phyloP scores from a whole-genome alignment of 1,284 basidiomycete species.

The Tilletia walkeri region DNA sequence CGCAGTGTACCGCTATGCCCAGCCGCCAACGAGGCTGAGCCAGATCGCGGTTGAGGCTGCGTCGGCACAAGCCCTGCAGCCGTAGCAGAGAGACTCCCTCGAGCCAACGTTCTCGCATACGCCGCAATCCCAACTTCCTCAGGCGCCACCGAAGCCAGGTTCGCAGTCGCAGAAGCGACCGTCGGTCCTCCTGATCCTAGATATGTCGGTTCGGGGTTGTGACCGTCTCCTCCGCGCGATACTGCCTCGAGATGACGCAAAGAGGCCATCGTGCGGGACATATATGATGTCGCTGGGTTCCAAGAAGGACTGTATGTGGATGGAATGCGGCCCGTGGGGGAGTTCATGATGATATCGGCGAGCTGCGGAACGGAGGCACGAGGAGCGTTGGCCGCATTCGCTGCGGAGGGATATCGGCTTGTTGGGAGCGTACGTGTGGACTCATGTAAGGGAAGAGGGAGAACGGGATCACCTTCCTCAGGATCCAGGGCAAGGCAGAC shows the following conservation, averaged over 20 bases:
- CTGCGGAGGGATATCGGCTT: neutral
- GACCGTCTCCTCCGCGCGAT: neutral
- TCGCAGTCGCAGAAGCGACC: neutral
- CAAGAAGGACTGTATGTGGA: neutral
- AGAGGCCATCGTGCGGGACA: neutral
- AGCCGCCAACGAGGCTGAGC: neutral
- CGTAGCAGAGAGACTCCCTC: neutral
- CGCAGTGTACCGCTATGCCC: neutral
- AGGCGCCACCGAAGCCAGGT: too few relatives aligned
- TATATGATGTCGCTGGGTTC: neutral
- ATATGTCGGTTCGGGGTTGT: neutral
- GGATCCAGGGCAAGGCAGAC: slow-evolving; percentile 70
- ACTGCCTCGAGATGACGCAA: neutral
- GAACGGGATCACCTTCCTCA: slow-evolving; percentile 1
- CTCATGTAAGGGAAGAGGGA: neutral
- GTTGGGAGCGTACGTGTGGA: neutral
- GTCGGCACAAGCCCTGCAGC: neutral
- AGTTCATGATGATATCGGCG: slow-evolving; percentile 21
- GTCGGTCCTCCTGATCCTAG: neutral
- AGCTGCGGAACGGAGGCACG: slow-evolving; percentile 19
- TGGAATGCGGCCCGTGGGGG: neutral
- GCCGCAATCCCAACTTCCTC: neutral
- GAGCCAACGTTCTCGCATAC: neutral
- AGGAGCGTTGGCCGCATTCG: neutral
- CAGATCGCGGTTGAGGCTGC: neutral